Evolutionary conservation across 345 rosid genomes (phyloP).

Genomic region (Syzygium aromaticum): DNA sequence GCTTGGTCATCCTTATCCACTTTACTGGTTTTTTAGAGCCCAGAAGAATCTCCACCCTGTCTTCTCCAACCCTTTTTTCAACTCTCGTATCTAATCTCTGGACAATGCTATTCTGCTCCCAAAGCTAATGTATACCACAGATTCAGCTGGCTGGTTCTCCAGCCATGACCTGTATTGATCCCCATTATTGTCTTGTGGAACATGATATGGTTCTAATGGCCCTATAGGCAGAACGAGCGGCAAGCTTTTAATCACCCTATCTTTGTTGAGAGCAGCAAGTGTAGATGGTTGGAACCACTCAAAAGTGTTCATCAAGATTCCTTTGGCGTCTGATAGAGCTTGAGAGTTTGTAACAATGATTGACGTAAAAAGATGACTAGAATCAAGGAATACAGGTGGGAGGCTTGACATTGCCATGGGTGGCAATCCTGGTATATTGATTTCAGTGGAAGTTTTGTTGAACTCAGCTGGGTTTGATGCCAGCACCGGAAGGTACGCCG

Average conservation of each 20-base stretch:
- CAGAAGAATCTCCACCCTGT: conserved; percentile 30
- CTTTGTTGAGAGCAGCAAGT: conserved; percentile 3
- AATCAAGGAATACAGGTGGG: conserved; percentile 13
- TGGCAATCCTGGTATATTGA: conserved; percentile 24
- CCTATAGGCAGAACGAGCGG: conserved; percentile 20
- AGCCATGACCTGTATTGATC: conserved; percentile 18
- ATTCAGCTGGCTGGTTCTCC: conserved; percentile 16
- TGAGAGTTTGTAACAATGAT: background rate
- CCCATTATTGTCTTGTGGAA: background rate
- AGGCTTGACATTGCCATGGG: conserved; percentile 16
- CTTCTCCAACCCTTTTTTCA: conserved; percentile 23
- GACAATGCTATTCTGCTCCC: conserved; percentile 31
- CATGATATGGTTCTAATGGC: conserved; percentile 15
- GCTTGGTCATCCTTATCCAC: conserved; percentile 36
- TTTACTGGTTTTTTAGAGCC: conserved; percentile 19
- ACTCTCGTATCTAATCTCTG: conserved; percentile 22
- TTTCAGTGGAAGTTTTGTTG: background rate
- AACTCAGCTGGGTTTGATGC: background rate
- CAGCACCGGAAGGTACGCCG: background rate
- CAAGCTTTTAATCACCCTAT: background rate
- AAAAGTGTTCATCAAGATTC: conserved; percentile 26
- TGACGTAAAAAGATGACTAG: background rate
- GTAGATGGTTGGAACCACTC: conserved; percentile 17
- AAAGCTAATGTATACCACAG: conserved; percentile 30
- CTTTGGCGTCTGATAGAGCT: conserved; percentile 6